phyloP scores from a whole-genome alignment of 2,329 filamentous ascomycete species.

The Cladophialophora exuberans region DNA sequence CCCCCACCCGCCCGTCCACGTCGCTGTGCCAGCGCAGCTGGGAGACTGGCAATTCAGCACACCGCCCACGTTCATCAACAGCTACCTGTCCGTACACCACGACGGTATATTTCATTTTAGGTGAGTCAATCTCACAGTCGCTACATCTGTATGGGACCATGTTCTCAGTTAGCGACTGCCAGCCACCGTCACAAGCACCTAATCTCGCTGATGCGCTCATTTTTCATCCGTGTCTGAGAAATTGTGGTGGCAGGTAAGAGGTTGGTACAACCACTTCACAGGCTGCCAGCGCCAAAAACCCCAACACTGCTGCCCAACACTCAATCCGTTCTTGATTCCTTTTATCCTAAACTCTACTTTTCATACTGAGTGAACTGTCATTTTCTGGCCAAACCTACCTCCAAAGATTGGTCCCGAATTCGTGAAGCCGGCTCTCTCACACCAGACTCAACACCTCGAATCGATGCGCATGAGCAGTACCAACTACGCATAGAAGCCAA shows the following conservation, averaged over 20 bases:
- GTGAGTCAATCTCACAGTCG: neutral
- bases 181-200: slow-evolving; percentile 9
- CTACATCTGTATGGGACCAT: neutral
- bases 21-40: no score
- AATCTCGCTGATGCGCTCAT: slow-evolving; percentile 14
- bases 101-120: no score
- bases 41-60: no score
- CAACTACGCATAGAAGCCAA: no score
- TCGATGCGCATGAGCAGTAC: no score
- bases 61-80: no score
- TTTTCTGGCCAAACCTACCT: neutral
- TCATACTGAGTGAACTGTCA: slow-evolving; percentile 5
- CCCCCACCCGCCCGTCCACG: no score
- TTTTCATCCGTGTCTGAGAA: neutral
- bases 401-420: neutral
- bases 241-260: slow-evolving; percentile 18
- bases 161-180: slow-evolving; percentile 9
- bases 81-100: neutral
- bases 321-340: slow-evolving; percentile 10
- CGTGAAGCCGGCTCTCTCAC: slow-evolving; percentile 13
- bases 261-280: slow-evolving; percentile 19
- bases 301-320: slow-evolving; percentile 14
- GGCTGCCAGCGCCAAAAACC: slow-evolving; percentile 15
- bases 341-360: neutral
- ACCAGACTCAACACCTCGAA: no score